Evolutionary conservation across 371 early-diverging fungal species (phyloP).

Genomic region (Rhizomucor miehei): DNA sequence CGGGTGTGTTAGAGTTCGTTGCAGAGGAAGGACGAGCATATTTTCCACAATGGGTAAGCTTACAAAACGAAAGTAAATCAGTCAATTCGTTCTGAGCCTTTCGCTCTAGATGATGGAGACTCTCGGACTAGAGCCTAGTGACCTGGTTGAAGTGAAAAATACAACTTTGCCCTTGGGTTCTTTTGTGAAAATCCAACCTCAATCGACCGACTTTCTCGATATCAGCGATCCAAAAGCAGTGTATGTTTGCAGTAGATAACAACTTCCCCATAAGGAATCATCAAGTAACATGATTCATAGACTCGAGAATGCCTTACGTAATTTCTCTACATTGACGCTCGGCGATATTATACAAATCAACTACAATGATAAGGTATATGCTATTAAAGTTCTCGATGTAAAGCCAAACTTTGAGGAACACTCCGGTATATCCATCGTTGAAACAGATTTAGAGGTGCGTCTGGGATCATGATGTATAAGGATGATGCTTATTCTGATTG

Average conservation of each 20-base stretch:
- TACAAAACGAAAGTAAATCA: too few species aligned
- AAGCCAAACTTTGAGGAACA: conserved; percentile 68
- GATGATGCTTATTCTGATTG: background rate
- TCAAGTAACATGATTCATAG: conserved; percentile 25
- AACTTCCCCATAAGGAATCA: background rate
- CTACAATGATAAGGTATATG: conserved; percentile 89
- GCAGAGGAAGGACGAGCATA: conserved; percentile 96
- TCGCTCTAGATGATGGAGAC: conserved; percentile 88
- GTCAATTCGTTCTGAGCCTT: too few species aligned
- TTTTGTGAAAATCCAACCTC: conserved; percentile 98
- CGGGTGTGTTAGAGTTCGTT: conserved; percentile 98
- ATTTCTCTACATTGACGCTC: conserved; percentile 92
- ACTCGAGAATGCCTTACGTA: conserved; percentile 95
- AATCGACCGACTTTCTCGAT: conserved; percentile 96
- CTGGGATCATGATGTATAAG: too few species aligned
- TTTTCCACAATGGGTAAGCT: conserved; percentile 93
- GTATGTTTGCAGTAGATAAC: conserved; percentile 31
- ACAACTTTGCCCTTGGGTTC: conserved; percentile 82
- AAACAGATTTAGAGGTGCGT: conserved; percentile 95
- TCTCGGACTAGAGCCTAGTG: conserved; percentile 72
- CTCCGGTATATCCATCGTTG: conserved; percentile 92
- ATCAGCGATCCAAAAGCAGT: conserved; percentile 98
- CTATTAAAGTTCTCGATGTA: conserved; percentile 91
- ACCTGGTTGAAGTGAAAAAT: conserved; percentile 79
- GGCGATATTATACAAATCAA: conserved; percentile 93